These are phyloP conservation scores for Melanopsichium pennsylvanicum DNA, from an alignment of 1,284 basidiomycete genomes.

Conservation along the genomic window DNA sequence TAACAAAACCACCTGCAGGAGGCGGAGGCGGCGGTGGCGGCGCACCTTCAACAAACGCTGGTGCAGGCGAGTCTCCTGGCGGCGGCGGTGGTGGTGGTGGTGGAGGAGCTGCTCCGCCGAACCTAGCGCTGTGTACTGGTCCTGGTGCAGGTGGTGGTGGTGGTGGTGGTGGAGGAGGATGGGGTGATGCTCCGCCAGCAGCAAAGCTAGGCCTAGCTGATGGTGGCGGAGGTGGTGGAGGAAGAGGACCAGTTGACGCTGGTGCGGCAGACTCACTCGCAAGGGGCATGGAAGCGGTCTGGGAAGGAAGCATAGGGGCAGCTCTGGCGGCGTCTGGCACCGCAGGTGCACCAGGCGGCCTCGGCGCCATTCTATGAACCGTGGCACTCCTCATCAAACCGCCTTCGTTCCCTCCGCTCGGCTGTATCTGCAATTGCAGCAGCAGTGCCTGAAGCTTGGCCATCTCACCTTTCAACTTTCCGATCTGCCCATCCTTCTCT, in stretches of 20 bases:
- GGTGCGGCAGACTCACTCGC: neutral
- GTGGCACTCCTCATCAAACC: constrained; percentile 19
- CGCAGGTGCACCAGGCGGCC: constrained; percentile 30
- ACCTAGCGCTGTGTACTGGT: neutral
- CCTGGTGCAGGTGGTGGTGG: constrained; percentile 24
- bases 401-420: constrained; percentile 13
- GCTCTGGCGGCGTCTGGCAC: neutral
- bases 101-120: constrained; percentile 2
- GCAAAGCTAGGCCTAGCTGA: neutral
- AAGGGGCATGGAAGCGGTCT: too few species aligned
- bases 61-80: constrained; percentile 2
- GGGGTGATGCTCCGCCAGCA: neutral
- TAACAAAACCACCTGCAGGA: constrained; percentile 1
- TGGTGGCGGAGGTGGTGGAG: constrained; percentile 9
- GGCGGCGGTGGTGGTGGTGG: constrained; percentile 34
- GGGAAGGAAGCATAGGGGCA: constrained; percentile 3
- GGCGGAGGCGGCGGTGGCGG: constrained; percentile 28
- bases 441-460: constrained; percentile 47
- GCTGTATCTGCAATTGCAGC: constrained; percentile 46
- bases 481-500: constrained; percentile 37
- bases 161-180: constrained; percentile 38
- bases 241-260: constrained; percentile 2
- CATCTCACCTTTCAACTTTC: constrained; percentile 33
- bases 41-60: constrained; percentile 2
- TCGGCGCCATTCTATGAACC: constrained; percentile 34